Evolutionary conservation across 192 early-diverging fungal species (phyloP).

Genomic region (Linnemannia schmuckeri): DNA sequence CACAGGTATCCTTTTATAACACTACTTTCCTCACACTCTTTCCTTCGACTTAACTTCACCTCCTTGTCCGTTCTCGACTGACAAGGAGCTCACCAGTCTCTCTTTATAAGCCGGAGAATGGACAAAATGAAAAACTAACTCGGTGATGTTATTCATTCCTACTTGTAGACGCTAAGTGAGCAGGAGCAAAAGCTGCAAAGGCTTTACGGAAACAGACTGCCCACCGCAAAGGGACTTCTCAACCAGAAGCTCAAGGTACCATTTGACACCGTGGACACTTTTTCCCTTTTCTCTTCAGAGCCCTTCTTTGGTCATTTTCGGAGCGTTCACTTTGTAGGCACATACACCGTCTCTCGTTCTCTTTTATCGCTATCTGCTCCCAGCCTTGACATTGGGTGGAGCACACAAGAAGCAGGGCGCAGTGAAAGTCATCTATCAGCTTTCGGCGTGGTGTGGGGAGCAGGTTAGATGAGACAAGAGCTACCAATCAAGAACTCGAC

Average conservation of each 20-base stretch:
- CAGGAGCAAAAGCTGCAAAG: slow-evolving; percentile 84
- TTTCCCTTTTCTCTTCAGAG: neutral
- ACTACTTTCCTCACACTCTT: neutral
- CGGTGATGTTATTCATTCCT: neutral
- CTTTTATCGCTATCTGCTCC: neutral
- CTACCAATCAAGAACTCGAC: neutral
- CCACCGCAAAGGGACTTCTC: slow-evolving; percentile 80
- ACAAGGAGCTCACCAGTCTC: too few relatives aligned
- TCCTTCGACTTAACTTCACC: neutral
- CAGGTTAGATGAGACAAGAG: neutral
- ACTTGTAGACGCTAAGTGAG: slow-evolving; percentile 71
- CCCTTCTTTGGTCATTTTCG: neutral
- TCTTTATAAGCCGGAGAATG: too few relatives aligned
- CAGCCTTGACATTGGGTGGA: neutral
- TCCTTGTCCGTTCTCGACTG: neutral
- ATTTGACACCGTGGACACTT: neutral
- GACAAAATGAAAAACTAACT: neutral
- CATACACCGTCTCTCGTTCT: neutral
- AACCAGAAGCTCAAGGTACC: slow-evolving; percentile 82
- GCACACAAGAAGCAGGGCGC: neutral
- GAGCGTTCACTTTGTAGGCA: neutral
- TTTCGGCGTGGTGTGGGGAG: neutral
- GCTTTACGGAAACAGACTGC: slow-evolving; percentile 84
- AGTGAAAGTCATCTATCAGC: neutral
- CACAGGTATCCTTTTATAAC: slow-evolving; percentile 20